Conservation (phyloP, 2,329 filamentous ascomycete species). For the Nemania abortiva region DNA sequence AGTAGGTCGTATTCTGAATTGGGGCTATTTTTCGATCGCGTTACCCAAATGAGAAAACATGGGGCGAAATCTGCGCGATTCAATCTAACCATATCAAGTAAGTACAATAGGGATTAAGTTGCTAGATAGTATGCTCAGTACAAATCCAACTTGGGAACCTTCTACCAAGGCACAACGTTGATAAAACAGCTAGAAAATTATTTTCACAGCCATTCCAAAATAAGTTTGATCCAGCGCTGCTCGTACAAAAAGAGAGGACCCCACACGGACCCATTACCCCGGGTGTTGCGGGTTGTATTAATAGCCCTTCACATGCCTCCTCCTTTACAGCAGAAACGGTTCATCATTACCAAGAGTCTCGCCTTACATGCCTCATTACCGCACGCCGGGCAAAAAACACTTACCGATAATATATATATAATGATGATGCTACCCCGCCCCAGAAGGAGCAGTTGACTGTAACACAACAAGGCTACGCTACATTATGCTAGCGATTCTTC, state of each 20-base stretch:
- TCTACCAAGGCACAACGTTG: neutral
- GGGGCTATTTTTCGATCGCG: slow-evolving; percentile 1
- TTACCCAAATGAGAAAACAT: slow-evolving; percentile 21
- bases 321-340: slow-evolving; percentile 1
- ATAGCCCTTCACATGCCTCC: neutral
- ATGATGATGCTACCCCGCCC: slow-evolving; percentile 1
- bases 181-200: neutral
- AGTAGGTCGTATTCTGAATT: slow-evolving; percentile 10
- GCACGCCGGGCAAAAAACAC: neutral
- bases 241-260: neutral
- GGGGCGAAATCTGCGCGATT: neutral
- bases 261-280: neutral
- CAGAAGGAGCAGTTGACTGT: neutral
- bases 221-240: neutral
- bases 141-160: neutral
- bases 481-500: neutral
- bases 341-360: slow-evolving; percentile 6
- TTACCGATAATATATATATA: neutral
- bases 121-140: neutral
- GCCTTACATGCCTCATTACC: neutral
- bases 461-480: slow-evolving; percentile 7
- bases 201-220: slow-evolving; percentile 3
- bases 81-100: neutral
- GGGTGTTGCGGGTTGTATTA: slow-evolving; percentile 6
- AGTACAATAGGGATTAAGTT: neutral